A percentile compares a stretch with the other conserved stretches of the same genome.
Evolutionary conservation across 2,329 filamentous ascomycete genomes (phyloP).

Genomic region (Botrytis elliptica): DNA sequence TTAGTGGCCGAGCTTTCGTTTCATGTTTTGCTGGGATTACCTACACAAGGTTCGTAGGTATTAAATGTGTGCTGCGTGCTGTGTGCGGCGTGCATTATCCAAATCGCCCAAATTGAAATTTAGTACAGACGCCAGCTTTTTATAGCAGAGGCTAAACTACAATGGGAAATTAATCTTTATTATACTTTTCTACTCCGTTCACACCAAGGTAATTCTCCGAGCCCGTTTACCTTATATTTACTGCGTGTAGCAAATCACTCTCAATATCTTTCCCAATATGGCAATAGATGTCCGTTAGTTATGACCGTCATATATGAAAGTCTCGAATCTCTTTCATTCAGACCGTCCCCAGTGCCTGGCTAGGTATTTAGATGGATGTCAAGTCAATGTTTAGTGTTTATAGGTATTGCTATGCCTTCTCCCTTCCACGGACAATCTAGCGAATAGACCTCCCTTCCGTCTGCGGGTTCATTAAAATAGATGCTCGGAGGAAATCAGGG

Average conservation of each 20-base stretch:
- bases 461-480: neutral
- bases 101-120: constrained; percentile 10
- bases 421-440: neutral
- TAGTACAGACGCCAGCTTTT: neutral
- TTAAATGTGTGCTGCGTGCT: neutral
- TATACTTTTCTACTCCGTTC: neutral
- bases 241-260: neutral
- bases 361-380: neutral
- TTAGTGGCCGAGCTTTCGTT: constrained; percentile 14
- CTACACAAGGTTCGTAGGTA: neutral
- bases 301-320: neutral
- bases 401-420: neutral
- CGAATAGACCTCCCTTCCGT: neutral
- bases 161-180: neutral
- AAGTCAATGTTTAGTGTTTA: neutral
- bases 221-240: neutral
- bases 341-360: neutral
- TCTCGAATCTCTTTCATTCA: neutral
- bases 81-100: neutral
- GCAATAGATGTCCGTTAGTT: neutral
- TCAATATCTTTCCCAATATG: neutral
- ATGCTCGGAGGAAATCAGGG: neutral
- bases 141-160: neutral
- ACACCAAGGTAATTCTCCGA: constrained; percentile 7
- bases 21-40: constrained; percentile 20